Evolutionary conservation across 2,329 filamentous ascomycete genomes (phyloP).

Genomic region (Dothideomycetidae sp.): DNA sequence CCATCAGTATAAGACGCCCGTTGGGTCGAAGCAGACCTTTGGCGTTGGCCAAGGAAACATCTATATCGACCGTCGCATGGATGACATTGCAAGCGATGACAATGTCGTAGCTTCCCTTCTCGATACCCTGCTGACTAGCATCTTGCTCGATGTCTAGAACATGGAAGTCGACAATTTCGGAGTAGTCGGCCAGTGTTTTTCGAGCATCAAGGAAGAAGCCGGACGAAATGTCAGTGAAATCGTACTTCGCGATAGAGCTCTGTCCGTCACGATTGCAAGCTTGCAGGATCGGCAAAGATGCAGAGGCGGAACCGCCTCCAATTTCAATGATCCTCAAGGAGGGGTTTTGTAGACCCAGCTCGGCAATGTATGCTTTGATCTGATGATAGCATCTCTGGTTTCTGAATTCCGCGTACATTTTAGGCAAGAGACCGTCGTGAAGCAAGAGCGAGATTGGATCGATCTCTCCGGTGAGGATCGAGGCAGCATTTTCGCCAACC

Average conservation of each 20-base stretch:
- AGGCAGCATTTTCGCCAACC: neutral
- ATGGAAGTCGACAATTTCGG: constrained; percentile 3
- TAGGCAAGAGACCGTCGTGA: neutral
- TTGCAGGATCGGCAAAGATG: constrained; percentile 26
- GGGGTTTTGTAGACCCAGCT: constrained; percentile 29
- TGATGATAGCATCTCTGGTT: neutral
- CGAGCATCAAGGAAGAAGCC: constrained; percentile 28
- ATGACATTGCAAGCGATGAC: constrained; percentile 19
- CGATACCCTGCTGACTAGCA: constrained; percentile 33
- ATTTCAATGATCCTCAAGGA: constrained; percentile 32
- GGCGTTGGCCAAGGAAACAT: constrained; percentile 14
- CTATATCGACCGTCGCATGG: constrained; percentile 15
- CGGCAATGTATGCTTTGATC: constrained; percentile 14
- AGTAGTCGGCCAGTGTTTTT: constrained; percentile 1
- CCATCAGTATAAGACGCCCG: constrained; percentile 16
- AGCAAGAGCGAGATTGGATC: neutral
- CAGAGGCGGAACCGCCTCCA: constrained; percentile 32
- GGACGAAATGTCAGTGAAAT: constrained; percentile 32
- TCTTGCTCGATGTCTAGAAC: constrained; percentile 9
- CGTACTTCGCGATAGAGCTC: constrained; percentile 22
- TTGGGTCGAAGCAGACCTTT: constrained; percentile 18
- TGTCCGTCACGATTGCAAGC: constrained; percentile 17
- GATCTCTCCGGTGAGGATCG: neutral
- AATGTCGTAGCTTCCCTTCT: constrained; percentile 25
- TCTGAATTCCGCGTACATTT: neutral